Conservation (phyloP, 1,284 basidiomycete species). For the Sporisorium exsertum region DNA sequence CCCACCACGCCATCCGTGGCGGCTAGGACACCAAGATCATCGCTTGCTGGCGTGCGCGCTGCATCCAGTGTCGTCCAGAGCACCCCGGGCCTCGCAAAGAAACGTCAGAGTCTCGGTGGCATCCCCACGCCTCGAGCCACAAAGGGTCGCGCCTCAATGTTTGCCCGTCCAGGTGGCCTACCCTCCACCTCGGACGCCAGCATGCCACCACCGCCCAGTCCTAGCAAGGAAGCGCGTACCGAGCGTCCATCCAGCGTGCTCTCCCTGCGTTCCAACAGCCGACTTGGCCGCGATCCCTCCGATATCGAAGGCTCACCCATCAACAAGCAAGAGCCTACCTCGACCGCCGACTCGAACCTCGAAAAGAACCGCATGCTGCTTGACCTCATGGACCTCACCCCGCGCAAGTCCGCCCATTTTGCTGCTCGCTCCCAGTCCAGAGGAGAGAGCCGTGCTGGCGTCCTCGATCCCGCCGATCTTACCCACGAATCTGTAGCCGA, state of each 20-base stretch:
- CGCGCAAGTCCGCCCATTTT: slow-evolving; percentile 47
- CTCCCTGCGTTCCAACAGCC: slow-evolving; percentile 44
- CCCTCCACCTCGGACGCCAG: slow-evolving; percentile 24
- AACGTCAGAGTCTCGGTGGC: slow-evolving; percentile 48
- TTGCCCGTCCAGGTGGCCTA: slow-evolving; percentile 36
- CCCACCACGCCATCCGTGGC: slow-evolving; percentile 21
- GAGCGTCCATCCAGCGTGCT: slow-evolving; percentile 35
- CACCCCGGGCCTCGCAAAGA: slow-evolving; percentile 39
- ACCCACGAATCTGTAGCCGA: slow-evolving; percentile 49
- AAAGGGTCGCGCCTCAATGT: slow-evolving; percentile 54
- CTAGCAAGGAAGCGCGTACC: slow-evolving; percentile 34
- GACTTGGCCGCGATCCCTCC: slow-evolving; percentile 28
- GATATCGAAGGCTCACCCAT: slow-evolving; percentile 31
- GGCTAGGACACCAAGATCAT: slow-evolving; percentile 36
- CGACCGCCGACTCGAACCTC: slow-evolving; percentile 53
- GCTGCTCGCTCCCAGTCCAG: slow-evolving; percentile 39
- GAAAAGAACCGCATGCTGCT: slow-evolving; percentile 71
- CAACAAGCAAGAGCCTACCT: slow-evolving; percentile 10
- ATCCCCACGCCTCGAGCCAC: slow-evolving; percentile 46
- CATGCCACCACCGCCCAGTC: slow-evolving; percentile 56
- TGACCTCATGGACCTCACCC: slow-evolving; percentile 57
- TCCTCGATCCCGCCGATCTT: slow-evolving; percentile 21
- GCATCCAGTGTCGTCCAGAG: slow-evolving; percentile 17
- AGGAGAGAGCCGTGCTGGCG: slow-evolving; percentile 39
- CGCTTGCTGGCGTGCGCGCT: slow-evolving; percentile 30